Evolutionary conservation across 2,329 filamentous ascomycete species (phyloP).

Genomic region (Colletotrichum sidae): DNA sequence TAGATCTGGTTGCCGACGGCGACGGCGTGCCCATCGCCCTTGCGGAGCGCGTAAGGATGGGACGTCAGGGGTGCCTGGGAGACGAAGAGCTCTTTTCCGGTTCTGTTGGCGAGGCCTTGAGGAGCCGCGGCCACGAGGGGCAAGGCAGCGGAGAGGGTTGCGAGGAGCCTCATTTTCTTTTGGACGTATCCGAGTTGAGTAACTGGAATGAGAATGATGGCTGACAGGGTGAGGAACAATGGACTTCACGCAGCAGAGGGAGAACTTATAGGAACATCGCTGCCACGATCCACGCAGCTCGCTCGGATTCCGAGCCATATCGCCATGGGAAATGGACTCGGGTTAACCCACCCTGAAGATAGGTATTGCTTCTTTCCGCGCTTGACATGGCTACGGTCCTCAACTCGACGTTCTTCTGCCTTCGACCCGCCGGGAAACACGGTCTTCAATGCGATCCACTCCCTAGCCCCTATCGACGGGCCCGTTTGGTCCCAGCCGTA

Average conservation of each 20-base stretch:
- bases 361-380: conserved; percentile 20
- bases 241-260: neutral
- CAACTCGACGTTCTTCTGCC: neutral
- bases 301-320: conserved; percentile 27
- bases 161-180: conserved; percentile 23
- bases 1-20: conserved; percentile 25
- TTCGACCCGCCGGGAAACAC: conserved; percentile 11
- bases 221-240: neutral
- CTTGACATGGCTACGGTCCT: neutral
- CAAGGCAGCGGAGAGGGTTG: conserved; percentile 25
- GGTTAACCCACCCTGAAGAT: conserved; percentile 7
- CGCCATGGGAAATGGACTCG: conserved; percentile 6
- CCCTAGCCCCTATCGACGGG: neutral
- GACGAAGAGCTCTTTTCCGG: conserved; percentile 13
- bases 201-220: neutral
- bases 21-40: conserved; percentile 27
- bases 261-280: conserved; percentile 18
- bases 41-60: conserved; percentile 31
- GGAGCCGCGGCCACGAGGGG: conserved; percentile 29
- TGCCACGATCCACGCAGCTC: neutral
- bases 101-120: conserved; percentile 18
- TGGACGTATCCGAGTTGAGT: neutral
- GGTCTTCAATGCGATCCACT: conserved; percentile 11
- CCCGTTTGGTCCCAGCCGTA: conserved; percentile 16
- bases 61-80: conserved; percentile 20